A percentile compares a stretch with the other conserved stretches of the same genome.
These are phyloP conservation scores for Beta macrorhiza DNA, from an alignment of 179 eudicot species.

Conservation along the genomic window DNA sequence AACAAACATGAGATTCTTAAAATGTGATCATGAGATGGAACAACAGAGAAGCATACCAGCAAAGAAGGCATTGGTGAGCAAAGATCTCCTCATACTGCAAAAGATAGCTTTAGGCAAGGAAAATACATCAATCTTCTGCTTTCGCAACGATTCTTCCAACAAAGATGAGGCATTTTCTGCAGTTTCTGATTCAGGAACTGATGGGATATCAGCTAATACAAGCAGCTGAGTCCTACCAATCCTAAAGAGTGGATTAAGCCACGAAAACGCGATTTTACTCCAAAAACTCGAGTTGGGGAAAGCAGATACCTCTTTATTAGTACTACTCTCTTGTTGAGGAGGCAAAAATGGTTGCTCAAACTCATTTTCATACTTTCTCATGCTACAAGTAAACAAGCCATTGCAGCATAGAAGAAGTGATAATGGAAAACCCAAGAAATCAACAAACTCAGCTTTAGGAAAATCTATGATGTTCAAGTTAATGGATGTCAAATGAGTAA, in stretches of 20 bases:
- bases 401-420: slow-evolving; percentile 53
- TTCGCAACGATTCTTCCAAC: slow-evolving; percentile 63
- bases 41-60: slow-evolving; percentile 41
- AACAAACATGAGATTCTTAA: background rate
- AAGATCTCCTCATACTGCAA: slow-evolving; percentile 52
- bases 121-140: slow-evolving; percentile 43
- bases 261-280: slow-evolving; percentile 61
- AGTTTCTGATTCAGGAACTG: slow-evolving; percentile 62
- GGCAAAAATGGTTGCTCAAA: slow-evolving; percentile 50
- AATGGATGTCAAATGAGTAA: slow-evolving; percentile 36
- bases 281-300: slow-evolving; percentile 54
- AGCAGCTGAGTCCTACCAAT: slow-evolving; percentile 58
- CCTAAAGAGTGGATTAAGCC: slow-evolving; percentile 81
- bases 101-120: slow-evolving; percentile 58
- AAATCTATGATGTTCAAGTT: slow-evolving; percentile 32
- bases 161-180: slow-evolving; percentile 60
- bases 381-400: slow-evolving; percentile 27
- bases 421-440: slow-evolving; percentile 58
- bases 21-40: background rate
- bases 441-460: slow-evolving; percentile 43
- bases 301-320: slow-evolving; percentile 22
- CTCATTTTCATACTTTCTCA: slow-evolving; percentile 28
- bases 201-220: slow-evolving; percentile 55
- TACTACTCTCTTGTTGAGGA: slow-evolving; percentile 17
- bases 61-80: slow-evolving; percentile 63